Base-by-base conservation (phyloP, 2,329 filamentous ascomycete genomes). In the Penicillium sp. region DNA sequence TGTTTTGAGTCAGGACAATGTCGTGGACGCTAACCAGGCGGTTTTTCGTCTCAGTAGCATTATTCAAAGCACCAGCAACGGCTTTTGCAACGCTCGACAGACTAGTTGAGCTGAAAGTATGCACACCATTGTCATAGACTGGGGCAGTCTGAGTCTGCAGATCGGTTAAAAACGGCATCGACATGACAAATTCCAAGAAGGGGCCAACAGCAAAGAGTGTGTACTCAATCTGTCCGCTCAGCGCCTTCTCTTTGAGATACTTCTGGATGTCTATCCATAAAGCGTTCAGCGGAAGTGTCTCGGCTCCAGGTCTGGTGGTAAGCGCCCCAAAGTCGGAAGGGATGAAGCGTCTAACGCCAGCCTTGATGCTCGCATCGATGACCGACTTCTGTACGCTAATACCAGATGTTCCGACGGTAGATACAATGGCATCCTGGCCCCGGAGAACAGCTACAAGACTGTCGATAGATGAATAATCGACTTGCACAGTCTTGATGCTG, bases 101-200 rank as follows among this genome's bases (percentile, higher is more conserved):
- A 22, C 44, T 48, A 2, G 38, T 51, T 4, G 33, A 38, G 24
- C 49, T 48, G 24, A 51, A 48, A 10, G 32, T n/a, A 22, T 43
- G 32, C 9, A 19, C 24, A 19, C 49, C 44, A 19, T 43, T 28
- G 24, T 48, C 49, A 26, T 39, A 51, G 1, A 43, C 6, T 5
- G 19, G 37, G 29, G n/a, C 40, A 12, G 22, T 37, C 3, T 52
- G 49, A 5, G 40, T 43, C 13, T 39, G 38, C 12, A 29, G 28
- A 19, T 52, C 40, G n/a, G 33, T 46, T 17, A 52, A 31, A 24
- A 52, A 52, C 2, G 45, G 39, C 33, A 39, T 48, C 6, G 49
- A 48, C 39, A 52, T 52, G 28, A 52, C 49, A 35, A 44, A 52
- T 34, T 52, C 45, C 22, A 52, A 19, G 22, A 52, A 43, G 5